These are phyloP conservation scores for Saccharomycopsis sp. DNA, from an alignment of 805 yeast genomes.

Conservation along the genomic window DNA sequence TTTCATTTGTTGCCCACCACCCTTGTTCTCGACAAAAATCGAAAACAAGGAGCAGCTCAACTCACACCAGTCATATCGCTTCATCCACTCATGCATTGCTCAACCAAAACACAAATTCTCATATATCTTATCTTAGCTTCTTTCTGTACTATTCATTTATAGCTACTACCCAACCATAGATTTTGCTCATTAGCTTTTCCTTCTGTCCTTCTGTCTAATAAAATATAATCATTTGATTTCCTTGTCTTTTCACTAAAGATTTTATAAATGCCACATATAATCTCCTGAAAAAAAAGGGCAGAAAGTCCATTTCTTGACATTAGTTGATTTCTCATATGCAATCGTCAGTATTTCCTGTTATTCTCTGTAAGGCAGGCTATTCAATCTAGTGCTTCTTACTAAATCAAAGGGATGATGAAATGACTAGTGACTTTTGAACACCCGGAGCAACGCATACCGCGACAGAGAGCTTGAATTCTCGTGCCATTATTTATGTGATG, in stretches of 20 bases:
- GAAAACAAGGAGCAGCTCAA: neutral
- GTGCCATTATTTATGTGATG: too few species aligned
- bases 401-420: too few species aligned
- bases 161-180: neutral
- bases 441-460: too few species aligned
- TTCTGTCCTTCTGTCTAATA: neutral
- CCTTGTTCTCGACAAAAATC: neutral
- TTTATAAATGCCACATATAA: too few species aligned
- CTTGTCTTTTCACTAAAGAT: too few species aligned
- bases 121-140: neutral
- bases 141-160: neutral
- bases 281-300: neutral
- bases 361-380: too few species aligned
- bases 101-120: neutral
- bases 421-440: too few species aligned
- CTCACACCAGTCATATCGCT: neutral
- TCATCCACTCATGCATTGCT: neutral
- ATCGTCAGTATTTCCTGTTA: too few species aligned
- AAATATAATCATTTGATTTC: neutral
- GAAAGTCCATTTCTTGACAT: too few species aligned
- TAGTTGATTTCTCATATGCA: too few species aligned
- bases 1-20: neutral
- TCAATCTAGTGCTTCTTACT: too few species aligned
- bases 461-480: too few species aligned
- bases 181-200: neutral